phyloP scores from a whole-genome alignment of 2,329 filamentous ascomycete species.

The Boeremia lycopersici region DNA sequence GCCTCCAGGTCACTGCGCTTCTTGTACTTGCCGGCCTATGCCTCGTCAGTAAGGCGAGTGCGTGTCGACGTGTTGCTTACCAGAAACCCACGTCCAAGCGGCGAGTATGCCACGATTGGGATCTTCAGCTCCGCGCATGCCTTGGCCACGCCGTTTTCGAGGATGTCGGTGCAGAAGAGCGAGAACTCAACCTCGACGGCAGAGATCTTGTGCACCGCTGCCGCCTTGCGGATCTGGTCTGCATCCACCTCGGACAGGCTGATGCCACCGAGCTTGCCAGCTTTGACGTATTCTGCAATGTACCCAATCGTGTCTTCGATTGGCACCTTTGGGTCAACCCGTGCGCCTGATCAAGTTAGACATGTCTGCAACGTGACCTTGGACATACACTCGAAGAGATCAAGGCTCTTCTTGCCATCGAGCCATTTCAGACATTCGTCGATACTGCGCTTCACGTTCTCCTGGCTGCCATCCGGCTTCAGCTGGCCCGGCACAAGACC shows the following conservation, averaged over 20 bases:
- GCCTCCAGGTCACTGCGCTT: conserved; percentile 62
- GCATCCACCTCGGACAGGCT: conserved; percentile 54
- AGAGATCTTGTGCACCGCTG: conserved; percentile 61
- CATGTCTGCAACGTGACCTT: background rate
- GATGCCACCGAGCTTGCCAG: conserved; percentile 54
- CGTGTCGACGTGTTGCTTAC: conserved; percentile 29
- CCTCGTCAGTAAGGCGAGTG: conserved; percentile 22
- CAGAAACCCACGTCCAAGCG: conserved; percentile 67
- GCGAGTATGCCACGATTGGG: conserved; percentile 72
- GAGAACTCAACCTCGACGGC: conserved; percentile 67
- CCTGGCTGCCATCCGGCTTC: conserved; percentile 48
- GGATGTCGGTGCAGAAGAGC: conserved; percentile 62
- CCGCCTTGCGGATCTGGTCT: conserved; percentile 54
- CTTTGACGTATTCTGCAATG: conserved; percentile 49
- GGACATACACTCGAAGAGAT: conserved; percentile 52
- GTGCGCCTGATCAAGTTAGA: conserved; percentile 29
- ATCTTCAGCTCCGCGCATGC: conserved; percentile 68
- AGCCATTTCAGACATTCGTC: conserved; percentile 54
- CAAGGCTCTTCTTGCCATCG: conserved; percentile 55
- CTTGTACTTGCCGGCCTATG: conserved; percentile 52
- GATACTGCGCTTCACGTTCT: conserved; percentile 52
- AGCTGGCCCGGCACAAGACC: conserved; percentile 45
- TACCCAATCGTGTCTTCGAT: conserved; percentile 54
- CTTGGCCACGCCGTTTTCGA: conserved; percentile 63
- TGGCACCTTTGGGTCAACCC: conserved; percentile 52